Evolutionary conservation across 2,329 filamentous ascomycete species (phyloP), one percentile per base, ranked within the genome.

Genomic region (Curvularia sp.): DNA sequence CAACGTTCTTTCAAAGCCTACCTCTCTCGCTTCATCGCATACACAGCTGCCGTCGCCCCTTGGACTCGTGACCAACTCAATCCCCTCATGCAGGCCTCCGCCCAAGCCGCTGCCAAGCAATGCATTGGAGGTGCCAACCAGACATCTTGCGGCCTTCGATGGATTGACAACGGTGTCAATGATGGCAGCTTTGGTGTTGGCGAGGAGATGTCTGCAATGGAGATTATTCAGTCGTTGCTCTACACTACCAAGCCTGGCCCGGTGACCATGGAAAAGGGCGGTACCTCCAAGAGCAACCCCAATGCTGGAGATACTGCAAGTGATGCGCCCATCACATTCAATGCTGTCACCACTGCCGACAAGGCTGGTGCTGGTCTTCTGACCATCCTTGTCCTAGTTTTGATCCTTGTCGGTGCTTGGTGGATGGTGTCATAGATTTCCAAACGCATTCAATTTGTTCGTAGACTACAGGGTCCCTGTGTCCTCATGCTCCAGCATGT

Each of bases 361-460:
- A 85, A 81, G 61, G 89, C 85, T 6, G 91, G 89, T 10, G 90
- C 90, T 38, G 85, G 85, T 10, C 84, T 92, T 59, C 62, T 87
- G 50, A 93, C 90, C 1, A 75, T 85, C 2, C 49, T 88, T 5
- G 74, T 89, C 3, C 72, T 91, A 1, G 69, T 82, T 5, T 76
- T 81, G 6, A 78, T 90, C 39, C 60, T 88, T 24, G 81, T 81
- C 1, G 85, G 85, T n/a, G 80, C 80, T 38, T 82, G 80, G 75
- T 85, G 84, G 78, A 83, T 86, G 81, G 75, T 83, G 58, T 68
- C 73, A 35, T 78, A 74, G 65, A 48, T 46, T 31, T 38, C 6
- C 38, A 55, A 54, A 28, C 35, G 13, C 38, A 47, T 43, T 26
- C 44, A 35, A 15, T 38, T 48, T 56, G 26, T 56, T 52, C 39